Conservation (phyloP, 192 early-diverging fungal genomes). For the Dissophora globulifera region DNA sequence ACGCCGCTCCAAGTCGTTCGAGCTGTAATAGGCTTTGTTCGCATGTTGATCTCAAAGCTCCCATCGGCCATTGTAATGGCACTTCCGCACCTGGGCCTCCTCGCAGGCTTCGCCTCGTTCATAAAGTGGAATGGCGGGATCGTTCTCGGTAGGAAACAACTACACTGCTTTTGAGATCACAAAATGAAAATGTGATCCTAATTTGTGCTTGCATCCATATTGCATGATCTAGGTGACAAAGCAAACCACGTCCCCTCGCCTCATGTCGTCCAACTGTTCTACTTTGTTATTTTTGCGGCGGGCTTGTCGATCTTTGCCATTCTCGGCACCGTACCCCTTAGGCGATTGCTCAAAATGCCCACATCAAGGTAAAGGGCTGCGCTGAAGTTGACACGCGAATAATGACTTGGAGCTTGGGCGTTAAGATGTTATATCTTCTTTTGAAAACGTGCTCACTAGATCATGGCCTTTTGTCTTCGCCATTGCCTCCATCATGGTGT, state of each 20-base stretch:
- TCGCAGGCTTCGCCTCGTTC: slow-evolving; percentile 70
- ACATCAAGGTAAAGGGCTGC: slow-evolving; percentile 5
- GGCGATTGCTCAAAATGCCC: slow-evolving; percentile 27
- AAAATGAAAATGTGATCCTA: no score
- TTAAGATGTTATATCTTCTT: no score
- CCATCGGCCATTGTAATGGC: slow-evolving; percentile 25
- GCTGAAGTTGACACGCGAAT: not conserved
- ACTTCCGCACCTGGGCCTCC: slow-evolving; percentile 63
- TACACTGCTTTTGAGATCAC: no score
- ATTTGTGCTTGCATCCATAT: no score
- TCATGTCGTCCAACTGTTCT: slow-evolving; percentile 89
- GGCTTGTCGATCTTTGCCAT: slow-evolving; percentile 61
- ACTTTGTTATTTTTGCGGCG: slow-evolving; percentile 76
- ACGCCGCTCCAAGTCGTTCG: slow-evolving; percentile 16
- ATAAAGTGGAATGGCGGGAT: slow-evolving; percentile 85
- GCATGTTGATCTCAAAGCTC: slow-evolving; percentile 21
- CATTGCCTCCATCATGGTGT: slow-evolving; percentile 32
- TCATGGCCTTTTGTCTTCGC: slow-evolving; percentile 1
- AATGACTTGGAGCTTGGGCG: no score
- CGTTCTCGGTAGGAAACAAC: slow-evolving; percentile 79
- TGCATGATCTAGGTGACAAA: slow-evolving; percentile 72
- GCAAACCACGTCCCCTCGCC: slow-evolving; percentile 81
- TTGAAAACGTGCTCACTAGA: no score
- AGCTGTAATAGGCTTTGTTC: slow-evolving; percentile 33
- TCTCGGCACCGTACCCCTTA: slow-evolving; percentile 45